Percentiles rank a stretch among this genome's conserved stretches.
Evolutionary conservation across 2,329 filamentous ascomycete species (phyloP).

Genomic region (Aspergillus jensenii): DNA sequence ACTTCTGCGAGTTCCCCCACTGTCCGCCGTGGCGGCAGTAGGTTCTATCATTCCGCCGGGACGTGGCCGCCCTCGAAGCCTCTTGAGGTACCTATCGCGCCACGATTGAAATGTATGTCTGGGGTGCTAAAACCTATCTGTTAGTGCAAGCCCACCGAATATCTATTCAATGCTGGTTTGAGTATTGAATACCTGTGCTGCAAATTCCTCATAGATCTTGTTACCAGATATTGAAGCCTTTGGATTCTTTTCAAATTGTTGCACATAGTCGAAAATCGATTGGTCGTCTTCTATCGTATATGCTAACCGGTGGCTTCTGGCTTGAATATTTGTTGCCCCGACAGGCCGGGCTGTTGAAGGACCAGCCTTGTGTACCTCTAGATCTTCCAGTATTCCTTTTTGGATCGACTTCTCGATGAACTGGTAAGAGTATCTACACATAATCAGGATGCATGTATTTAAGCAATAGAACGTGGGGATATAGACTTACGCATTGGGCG

Average conservation of each 20-base stretch:
- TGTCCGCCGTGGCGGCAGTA: not conserved
- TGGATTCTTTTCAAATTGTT: conserved; percentile 31
- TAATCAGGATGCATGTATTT: not conserved
- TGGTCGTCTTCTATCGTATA: conserved; percentile 48
- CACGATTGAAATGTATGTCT: conserved; percentile 51
- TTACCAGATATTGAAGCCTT: conserved; percentile 40
- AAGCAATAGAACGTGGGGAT: not conserved
- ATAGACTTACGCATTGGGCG: conserved; percentile 47
- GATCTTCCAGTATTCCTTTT: conserved; percentile 48
- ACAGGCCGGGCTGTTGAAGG: conserved; percentile 46
- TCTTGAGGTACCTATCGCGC: conserved; percentile 48
- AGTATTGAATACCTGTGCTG: conserved; percentile 31
- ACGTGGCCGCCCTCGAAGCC: conserved; percentile 34
- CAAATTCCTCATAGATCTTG: conserved; percentile 47
- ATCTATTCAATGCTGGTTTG: not conserved
- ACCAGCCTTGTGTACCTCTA: conserved; percentile 49
- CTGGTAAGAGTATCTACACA: conserved; percentile 51
- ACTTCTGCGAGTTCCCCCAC: conserved; percentile 7
- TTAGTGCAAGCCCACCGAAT: not conserved
- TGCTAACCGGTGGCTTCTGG: conserved; percentile 30
- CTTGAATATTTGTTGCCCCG: conserved; percentile 40
- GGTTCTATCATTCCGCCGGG: conserved; percentile 29
- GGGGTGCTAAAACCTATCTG: conserved; percentile 33
- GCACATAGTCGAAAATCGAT: conserved; percentile 45
- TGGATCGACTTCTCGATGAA: conserved; percentile 58